Evolutionary conservation across 75 land plant genomes (phyloP).

Genomic region (Cupressus sempervirens): DNA sequence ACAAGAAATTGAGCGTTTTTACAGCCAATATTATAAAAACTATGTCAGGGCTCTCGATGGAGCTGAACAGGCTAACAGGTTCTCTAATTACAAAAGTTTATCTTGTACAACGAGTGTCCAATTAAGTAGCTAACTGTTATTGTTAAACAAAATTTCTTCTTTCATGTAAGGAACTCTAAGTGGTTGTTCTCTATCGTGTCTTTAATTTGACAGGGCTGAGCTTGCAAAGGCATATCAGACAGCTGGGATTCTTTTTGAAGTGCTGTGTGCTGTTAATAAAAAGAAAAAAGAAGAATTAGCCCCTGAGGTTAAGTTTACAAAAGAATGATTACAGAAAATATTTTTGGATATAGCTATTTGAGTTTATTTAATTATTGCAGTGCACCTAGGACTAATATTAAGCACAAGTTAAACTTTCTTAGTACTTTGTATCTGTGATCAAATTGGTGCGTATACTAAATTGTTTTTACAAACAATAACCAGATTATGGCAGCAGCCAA

Average conservation of each 20-base stretch:
- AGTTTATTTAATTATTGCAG: background rate
- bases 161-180: no score
- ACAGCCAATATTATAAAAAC: constrained; percentile 79
- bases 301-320: constrained; percentile 67
- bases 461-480: background rate
- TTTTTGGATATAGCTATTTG: background rate
- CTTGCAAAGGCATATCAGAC: constrained; percentile 85
- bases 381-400: background rate
- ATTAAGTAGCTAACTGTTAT: background rate
- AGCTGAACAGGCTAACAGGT: constrained; percentile 95
- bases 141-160: no score
- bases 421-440: background rate
- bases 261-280: constrained; percentile 85
- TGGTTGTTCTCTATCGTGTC: background rate
- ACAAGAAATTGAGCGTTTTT: constrained; percentile 81
- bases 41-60: constrained; percentile 83
- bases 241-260: constrained; percentile 96
- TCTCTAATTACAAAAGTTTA: background rate
- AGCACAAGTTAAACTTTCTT: background rate
- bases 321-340: background rate
- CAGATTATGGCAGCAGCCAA: constrained; percentile 95
- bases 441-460: background rate
- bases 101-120: background rate
- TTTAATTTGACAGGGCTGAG: constrained; percentile 57
- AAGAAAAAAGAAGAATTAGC: constrained; percentile 89